Conservation (phyloP, 1,139 yeast genomes). For the Taiozyma sp. region DNA sequence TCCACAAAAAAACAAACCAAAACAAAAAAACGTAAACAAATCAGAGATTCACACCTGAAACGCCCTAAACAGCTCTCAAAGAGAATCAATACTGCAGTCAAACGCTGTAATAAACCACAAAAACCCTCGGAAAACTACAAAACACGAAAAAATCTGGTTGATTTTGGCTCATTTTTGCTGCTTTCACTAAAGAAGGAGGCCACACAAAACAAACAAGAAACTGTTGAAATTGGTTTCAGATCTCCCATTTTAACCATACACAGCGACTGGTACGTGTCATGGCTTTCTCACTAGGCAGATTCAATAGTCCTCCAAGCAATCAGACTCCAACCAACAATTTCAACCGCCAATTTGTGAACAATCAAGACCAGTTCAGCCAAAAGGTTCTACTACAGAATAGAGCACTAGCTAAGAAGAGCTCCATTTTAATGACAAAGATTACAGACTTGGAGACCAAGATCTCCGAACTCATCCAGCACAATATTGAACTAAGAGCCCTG, state of each 20-base stretch:
- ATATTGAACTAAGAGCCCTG: slow-evolving; percentile 35
- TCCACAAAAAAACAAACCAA: slow-evolving; percentile 1
- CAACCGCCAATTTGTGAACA: slow-evolving; percentile 5
- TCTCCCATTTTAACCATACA: not conserved
- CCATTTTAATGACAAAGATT: slow-evolving; percentile 43
- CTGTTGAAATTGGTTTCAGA: not conserved
- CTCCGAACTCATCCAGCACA: slow-evolving; percentile 43
- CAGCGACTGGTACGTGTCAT: slow-evolving; percentile 14
- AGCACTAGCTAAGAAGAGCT: slow-evolving; percentile 52
- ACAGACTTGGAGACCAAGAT: slow-evolving; percentile 47
- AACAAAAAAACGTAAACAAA: not conserved
- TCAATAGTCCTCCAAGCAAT: slow-evolving; percentile 14
- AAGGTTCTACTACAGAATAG: slow-evolving; percentile 43
- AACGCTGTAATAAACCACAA: not conserved
- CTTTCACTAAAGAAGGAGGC: not conserved
- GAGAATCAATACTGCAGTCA: not conserved
- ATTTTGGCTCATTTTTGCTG: not conserved
- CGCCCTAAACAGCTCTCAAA: not conserved
- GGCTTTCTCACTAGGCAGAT: slow-evolving; percentile 18
- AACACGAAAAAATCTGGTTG: not conserved
- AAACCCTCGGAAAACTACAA: not conserved
- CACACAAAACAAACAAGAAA: not conserved
- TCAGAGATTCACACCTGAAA: not conserved
- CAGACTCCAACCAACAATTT: slow-evolving; percentile 5
- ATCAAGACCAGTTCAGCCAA: slow-evolving; percentile 14